phyloP scores from a whole-genome alignment of 176 grass and related monocot species.

The barley (Hordeum vulgare) region DNA sequence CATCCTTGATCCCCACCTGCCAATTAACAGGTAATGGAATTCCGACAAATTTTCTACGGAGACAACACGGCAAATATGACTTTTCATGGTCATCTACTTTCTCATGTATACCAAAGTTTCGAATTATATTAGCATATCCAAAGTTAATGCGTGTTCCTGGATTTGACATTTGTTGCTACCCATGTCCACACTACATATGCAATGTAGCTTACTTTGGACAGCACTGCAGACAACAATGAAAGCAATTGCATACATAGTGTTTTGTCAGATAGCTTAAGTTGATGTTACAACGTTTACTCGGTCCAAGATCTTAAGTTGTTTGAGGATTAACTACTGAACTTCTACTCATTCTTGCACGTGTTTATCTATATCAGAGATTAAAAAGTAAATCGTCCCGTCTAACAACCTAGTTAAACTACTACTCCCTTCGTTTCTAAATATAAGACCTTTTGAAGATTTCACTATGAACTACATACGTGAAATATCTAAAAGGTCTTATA shows the following conservation, averaged over 20 bases:
- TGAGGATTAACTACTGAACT: not conserved
- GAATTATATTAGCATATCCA: constrained; percentile 11
- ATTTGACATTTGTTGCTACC: constrained; percentile 22
- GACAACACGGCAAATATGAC: not conserved
- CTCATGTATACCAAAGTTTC: not conserved
- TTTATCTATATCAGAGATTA: not conserved
- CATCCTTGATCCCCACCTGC: not conserved
- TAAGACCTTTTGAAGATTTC: no score
- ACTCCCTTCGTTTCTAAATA: no score
- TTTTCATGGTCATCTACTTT: constrained; percentile 8
- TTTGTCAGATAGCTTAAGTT: constrained; percentile 18
- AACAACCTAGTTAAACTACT: not conserved
- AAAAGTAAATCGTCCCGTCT: not conserved
- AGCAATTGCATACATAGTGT: constrained; percentile 6
- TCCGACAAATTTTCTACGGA: not conserved
- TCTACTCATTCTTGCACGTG: not conserved
- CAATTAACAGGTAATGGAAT: constrained; percentile 14
- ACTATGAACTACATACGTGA: no score
- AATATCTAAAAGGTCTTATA: no score
- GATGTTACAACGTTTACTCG: constrained; percentile 7
- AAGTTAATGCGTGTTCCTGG: not conserved
- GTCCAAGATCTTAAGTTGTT: not conserved
- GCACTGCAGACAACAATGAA: constrained; percentile 17
- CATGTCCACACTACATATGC: constrained; percentile 15
- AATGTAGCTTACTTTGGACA: constrained; percentile 3